Base-by-base conservation (phyloP, 306 rosid species). In the Senna siamea region DNA sequence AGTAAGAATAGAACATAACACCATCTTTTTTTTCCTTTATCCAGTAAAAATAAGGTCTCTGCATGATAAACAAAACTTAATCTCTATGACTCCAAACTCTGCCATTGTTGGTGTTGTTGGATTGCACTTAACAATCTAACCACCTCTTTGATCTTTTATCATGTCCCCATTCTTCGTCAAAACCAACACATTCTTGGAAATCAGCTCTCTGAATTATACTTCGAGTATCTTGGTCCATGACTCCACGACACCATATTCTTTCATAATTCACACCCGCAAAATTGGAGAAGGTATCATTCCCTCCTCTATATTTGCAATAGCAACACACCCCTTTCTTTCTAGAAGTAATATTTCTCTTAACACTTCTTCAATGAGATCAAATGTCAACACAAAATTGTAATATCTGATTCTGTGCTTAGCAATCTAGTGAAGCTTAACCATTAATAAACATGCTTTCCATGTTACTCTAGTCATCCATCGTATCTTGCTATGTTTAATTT, bases 341-440 rank as follows among this genome's bases (percentile, higher is more conserved):
- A 67, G 57, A 19, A 72, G 44, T 5, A 4, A 4, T 26, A 72
- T 20, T 48, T 72, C 57, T 28, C 43, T 18, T 1, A 71, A 55
- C 7, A 2, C 40, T 14, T 71, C 76, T 0, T 37, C 12, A 5
- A 9, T 4, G 22, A 57, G 5, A 26, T 72, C 67, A 5, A 72
- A 15, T 10, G 54, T 14, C 37, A 72, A 23, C 4, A 72, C 12
- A 30, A 72, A 69, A 3, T 18, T 8, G 40, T 26, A 3, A 23
- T 17, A 1, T 6, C 14, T 0, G 0, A 0, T 8, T 0, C 1
- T 0, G 7, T 10, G 34, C 17, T 1, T 1, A 2, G 28, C 56
- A 15, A 6, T 7, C 67, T 55, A 72, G 41, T 72, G 67, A 30
- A 23, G 41, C 1, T 18, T 40, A n/a, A 5, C 76, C 76, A 40